A percentile compares a stretch with the other conserved stretches of the same genome.
phyloP scores from a whole-genome alignment of 805 yeast genomes.

The Metschnikowia peoriensis region DNA sequence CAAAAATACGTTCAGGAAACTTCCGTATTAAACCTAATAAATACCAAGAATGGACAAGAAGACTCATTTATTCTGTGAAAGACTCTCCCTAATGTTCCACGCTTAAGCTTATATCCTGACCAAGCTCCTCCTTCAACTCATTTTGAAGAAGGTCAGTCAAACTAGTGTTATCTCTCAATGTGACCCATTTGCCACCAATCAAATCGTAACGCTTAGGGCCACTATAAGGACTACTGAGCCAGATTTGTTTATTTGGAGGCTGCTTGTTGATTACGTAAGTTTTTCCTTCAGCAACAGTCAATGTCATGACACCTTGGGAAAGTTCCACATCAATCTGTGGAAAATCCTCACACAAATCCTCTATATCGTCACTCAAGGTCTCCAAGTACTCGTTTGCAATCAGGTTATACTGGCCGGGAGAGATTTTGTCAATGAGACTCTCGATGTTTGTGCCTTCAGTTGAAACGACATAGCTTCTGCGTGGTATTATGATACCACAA shows the following conservation, averaged over 20 bases:
- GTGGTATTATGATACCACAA: neutral
- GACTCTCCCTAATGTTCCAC: slow-evolving; percentile 8
- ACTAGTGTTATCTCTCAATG: slow-evolving; percentile 58
- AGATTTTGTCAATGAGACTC: slow-evolving; percentile 47
- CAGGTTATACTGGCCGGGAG: slow-evolving; percentile 56
- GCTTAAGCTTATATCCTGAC: slow-evolving; percentile 15
- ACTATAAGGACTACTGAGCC: slow-evolving; percentile 91
- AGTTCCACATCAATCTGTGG: slow-evolving; percentile 75
- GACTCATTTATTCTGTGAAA: neutral
- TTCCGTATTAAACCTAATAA: neutral
- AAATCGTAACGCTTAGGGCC: slow-evolving; percentile 83
- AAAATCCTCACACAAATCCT: slow-evolving; percentile 57
- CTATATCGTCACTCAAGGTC: slow-evolving; percentile 61
- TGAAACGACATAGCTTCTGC: slow-evolving; percentile 19
- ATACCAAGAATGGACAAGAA: neutral
- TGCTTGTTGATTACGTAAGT: slow-evolving; percentile 93
- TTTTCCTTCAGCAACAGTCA: slow-evolving; percentile 69
- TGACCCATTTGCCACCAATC: slow-evolving; percentile 72
- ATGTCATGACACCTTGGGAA: slow-evolving; percentile 82
- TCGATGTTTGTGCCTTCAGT: slow-evolving; percentile 60
- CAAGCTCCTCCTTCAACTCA: slow-evolving; percentile 33
- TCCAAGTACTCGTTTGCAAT: slow-evolving; percentile 72
- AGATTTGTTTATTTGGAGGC: slow-evolving; percentile 95
- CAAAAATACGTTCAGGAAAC: neutral
- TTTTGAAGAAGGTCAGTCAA: slow-evolving; percentile 34